phyloP scores from a whole-genome alignment of 257 asterid genomes.

The Jacaranda mimosifolia region DNA sequence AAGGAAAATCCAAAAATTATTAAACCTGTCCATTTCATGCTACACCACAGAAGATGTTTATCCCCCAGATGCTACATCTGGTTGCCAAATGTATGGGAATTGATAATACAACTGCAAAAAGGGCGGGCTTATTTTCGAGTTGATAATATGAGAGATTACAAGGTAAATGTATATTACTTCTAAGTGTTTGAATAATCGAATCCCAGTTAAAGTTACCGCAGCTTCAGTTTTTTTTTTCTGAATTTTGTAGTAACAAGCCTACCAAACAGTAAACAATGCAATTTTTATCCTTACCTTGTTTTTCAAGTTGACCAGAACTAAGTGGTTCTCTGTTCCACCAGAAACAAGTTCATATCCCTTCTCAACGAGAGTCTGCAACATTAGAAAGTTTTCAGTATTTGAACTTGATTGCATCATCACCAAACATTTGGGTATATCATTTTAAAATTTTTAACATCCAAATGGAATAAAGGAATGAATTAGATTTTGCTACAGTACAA shows the following conservation, averaged over 20 bases:
- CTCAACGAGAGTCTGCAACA: conserved; percentile 61
- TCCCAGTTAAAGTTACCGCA: too few relatives aligned
- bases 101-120: background rate
- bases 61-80: background rate
- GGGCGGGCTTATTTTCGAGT: background rate
- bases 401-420: background rate
- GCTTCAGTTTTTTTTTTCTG: too few relatives aligned
- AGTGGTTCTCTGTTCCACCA: conserved; percentile 92
- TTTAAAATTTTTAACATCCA: background rate
- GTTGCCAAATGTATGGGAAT: too few relatives aligned
- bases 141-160: background rate
- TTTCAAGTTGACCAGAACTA: conserved; percentile 83
- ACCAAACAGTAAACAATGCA: background rate
- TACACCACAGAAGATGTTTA: background rate
- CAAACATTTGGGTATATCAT: background rate
- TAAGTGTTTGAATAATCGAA: too few relatives aligned
- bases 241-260: background rate
- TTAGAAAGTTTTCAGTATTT: conserved; percentile 34
- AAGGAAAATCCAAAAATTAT: background rate
- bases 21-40: conserved; percentile 7
- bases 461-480: background rate
- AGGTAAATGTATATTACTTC: background rate
- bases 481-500: background rate
- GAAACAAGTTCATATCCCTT: conserved; percentile 86
- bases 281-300: conserved; percentile 52